These are phyloP conservation scores for Citrullus mucosospermus DNA, from an alignment of 306 rosid genomes.

Conservation along the genomic window DNA sequence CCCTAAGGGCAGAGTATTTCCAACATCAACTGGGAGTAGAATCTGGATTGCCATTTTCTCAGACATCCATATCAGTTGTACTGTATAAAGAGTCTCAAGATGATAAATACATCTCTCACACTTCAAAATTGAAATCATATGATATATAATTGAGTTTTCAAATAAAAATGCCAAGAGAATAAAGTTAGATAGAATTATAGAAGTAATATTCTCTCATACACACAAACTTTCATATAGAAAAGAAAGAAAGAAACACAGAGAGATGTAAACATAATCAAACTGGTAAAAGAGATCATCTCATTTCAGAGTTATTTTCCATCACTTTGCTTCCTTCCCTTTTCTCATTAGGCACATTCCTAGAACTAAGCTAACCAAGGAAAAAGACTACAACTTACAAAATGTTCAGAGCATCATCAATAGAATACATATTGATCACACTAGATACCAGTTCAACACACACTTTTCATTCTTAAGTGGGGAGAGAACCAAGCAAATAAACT, in stretches of 20 bases:
- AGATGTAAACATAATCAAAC: background rate
- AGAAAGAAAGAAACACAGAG: background rate
- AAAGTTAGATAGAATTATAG: background rate
- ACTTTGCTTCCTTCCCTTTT: background rate
- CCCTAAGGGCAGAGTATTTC: background rate
- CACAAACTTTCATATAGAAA: background rate
- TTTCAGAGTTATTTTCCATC: background rate
- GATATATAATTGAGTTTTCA: background rate
- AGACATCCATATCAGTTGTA: background rate
- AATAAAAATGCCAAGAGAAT: background rate
- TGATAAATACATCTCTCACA: background rate
- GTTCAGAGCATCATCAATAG: background rate
- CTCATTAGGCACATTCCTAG: background rate
- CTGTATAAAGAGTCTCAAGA: background rate
- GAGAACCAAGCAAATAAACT: slow-evolving; percentile 6
- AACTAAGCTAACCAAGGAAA: background rate
- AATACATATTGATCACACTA: background rate
- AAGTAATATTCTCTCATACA: background rate
- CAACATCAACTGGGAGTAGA: background rate
- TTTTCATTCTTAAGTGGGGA: background rate
- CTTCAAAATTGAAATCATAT: background rate
- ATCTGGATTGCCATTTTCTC: background rate
- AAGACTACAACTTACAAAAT: background rate
- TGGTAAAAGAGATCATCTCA: background rate
- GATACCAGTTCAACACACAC: background rate